Evolutionary conservation across 768 basidiomycete genomes (phyloP).

Genomic region (Amanita pseudoporphyria): DNA sequence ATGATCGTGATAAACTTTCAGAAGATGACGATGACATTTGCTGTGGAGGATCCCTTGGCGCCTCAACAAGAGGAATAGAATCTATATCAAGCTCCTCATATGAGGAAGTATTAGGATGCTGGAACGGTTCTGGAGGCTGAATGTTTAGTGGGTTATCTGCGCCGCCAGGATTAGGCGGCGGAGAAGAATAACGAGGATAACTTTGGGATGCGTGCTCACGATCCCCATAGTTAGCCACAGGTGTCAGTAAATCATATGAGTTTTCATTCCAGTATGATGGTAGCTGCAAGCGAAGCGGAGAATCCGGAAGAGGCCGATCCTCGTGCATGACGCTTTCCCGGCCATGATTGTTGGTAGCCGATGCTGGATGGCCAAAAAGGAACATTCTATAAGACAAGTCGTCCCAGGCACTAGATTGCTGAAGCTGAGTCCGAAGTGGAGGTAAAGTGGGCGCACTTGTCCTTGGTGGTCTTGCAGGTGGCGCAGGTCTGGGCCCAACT

Average conservation of each 20-base stretch:
- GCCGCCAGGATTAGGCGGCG: background rate
- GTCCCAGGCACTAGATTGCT: constrained; percentile 2
- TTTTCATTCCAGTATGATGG: background rate
- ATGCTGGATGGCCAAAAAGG: background rate
- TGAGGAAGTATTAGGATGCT: background rate
- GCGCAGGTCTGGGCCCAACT: constrained; percentile 3
- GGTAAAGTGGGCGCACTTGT: constrained; percentile 1
- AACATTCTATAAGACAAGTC: constrained; percentile 2
- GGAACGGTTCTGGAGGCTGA: background rate
- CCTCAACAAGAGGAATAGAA: background rate
- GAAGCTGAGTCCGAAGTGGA: constrained; percentile 6
- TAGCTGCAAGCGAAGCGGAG: background rate
- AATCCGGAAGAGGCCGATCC: background rate
- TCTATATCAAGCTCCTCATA: background rate
- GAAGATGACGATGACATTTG: constrained; percentile 4
- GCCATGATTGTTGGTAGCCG: background rate
- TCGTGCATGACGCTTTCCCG: background rate
- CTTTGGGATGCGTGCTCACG: background rate
- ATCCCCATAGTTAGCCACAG: background rate
- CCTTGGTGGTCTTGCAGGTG: background rate
- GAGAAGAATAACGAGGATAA: background rate
- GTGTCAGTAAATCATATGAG: background rate
- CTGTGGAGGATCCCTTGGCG: background rate
- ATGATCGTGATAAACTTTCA: constrained; percentile 2
- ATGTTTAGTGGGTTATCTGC: background rate